Percentiles rank a stretch among this genome's conserved stretches.
Conservation (phyloP, 2,329 filamentous ascomycete genomes). For the Claviceps arundinis region DNA sequence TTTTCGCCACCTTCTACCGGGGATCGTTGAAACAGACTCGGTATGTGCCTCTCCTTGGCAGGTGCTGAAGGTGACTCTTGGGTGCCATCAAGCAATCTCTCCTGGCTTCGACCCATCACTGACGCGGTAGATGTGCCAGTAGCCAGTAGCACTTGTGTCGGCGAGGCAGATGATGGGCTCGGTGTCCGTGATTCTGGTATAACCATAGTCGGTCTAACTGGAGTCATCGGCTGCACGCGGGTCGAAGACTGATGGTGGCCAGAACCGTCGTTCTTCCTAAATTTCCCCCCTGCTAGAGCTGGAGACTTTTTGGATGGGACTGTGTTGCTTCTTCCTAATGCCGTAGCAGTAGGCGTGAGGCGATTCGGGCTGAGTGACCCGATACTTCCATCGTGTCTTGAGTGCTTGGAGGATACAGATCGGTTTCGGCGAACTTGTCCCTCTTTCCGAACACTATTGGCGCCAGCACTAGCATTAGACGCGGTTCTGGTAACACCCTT, state of each 20-base stretch:
- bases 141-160: slow-evolving; percentile 14
- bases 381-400: slow-evolving; percentile 57
- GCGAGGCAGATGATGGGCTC: slow-evolving; percentile 16
- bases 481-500: slow-evolving; percentile 47
- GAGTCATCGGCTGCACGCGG: slow-evolving; percentile 25
- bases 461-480: slow-evolving; percentile 79
- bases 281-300: slow-evolving; percentile 52
- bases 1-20: slow-evolving; percentile 46
- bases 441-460: slow-evolving; percentile 72
- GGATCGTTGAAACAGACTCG: slow-evolving; percentile 58
- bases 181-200: slow-evolving; percentile 8
- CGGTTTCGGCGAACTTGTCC: slow-evolving; percentile 75
- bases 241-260: slow-evolving; percentile 19
- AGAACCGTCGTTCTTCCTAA: slow-evolving; percentile 31
- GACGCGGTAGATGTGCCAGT: slow-evolving; percentile 17
- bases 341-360: slow-evolving; percentile 40
- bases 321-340: slow-evolving; percentile 65
- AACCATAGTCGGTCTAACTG: slow-evolving; percentile 15
- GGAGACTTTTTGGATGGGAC: slow-evolving; percentile 84
- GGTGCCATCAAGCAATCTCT: slow-evolving; percentile 30
- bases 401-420: slow-evolving; percentile 83
- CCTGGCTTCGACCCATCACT: slow-evolving; percentile 32
- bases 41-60: slow-evolving; percentile 52
- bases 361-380: slow-evolving; percentile 53
- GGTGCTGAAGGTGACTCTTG: slow-evolving; percentile 41